Evolutionary conservation across 148 eudicot genomes (phyloP), one percentile per base, ranked within the genome.

Genomic region (Rhododendron mucronatum): DNA sequence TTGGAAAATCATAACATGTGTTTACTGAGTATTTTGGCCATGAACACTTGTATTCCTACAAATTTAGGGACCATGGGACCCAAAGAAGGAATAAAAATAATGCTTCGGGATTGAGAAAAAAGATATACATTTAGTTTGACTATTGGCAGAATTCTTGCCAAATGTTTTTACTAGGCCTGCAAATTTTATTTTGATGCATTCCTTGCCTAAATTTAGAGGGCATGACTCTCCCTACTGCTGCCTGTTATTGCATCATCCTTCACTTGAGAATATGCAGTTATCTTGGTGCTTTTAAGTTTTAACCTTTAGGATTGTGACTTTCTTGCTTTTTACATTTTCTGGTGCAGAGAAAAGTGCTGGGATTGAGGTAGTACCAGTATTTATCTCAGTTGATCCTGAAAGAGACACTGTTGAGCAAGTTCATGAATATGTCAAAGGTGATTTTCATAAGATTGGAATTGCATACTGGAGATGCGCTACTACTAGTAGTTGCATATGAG

Each of bases 351-450:
- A 89, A 50, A 93, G 92, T 51, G 88, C 97, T 63, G 93, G 96
- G 30, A 84, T 95, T 59, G 94, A 96, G 84, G 92, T 96, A 11
- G 91, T 94, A 83, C 98, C 99, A 8, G 91, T 96, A 75, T 96
- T 96, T 86, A 91, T 96, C 85, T 95, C 99, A 69, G 99, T 96
- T 88, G 99, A 96, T 91, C 99, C 99, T 44, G 99, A 96, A 89
- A 93, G 99, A 89, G 99, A 96, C 88, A 95, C 91, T 33, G 97
- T 96, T 87, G 98, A 96, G 91, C 99, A 96, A 93, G 99, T 96
- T 83, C 88, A 88, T 53, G 98, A 95, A 85, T 96, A 96, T 85
- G 94, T 96, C 53, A 90, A 93, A 93, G 99, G 99, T 93, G 73
- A 85, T 45, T 85, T 55, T 18, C 35, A 80, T 71, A 28, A 47